Base-by-base conservation (phyloP, 169 alveolate genomes). In the Pseudocohnilembus persalinus region DNA sequence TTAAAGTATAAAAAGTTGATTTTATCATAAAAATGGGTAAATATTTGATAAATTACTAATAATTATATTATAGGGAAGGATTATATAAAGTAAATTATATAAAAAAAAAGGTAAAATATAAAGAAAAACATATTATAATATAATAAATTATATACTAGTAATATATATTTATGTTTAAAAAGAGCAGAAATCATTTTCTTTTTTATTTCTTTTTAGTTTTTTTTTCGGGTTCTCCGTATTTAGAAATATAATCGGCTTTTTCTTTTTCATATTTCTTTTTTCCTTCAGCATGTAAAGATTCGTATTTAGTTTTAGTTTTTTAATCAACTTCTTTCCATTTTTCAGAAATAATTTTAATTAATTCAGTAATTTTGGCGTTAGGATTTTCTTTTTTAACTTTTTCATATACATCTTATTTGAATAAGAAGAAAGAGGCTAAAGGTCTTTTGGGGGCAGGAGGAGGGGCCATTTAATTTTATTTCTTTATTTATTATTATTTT, bases 391-490 rank as follows among this genome's bases (percentile, higher is more conserved):
- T 79, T 73, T 79, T 79, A 72, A 79, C 74, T 79, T 79, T 27
- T 0, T 79, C 84, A 49, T 79, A 79, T 68, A 34, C 64, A 72
- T 79, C 76, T 79, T 79, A 34, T 72, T 79, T 79, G 84, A 79
- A 79, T 29, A 79, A 64, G 84, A 79, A 79, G 84, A 79, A 79
- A 64, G 77, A 33, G 49, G 84, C 35, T 49, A 79, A 63, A 72
- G 84, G 84, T 79, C 84, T 79, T 33, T 79, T 79, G 74, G 84
- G 84, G 68, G 68, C n/a, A 64, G 83, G 84, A 79, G 84, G 76
- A 31, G 84, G 84, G 68, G 68, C 68, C 68, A 49, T 49, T 49
- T 49, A 20, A 49, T 49, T 49, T 49, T 49, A 11, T 49, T 20
- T 20, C 20, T 49, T 49, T 49, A 11, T 49, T 49, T 49, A 11